Conservation (phyloP, 805 yeast genomes). For the Phaffomyces opuntiae region DNA sequence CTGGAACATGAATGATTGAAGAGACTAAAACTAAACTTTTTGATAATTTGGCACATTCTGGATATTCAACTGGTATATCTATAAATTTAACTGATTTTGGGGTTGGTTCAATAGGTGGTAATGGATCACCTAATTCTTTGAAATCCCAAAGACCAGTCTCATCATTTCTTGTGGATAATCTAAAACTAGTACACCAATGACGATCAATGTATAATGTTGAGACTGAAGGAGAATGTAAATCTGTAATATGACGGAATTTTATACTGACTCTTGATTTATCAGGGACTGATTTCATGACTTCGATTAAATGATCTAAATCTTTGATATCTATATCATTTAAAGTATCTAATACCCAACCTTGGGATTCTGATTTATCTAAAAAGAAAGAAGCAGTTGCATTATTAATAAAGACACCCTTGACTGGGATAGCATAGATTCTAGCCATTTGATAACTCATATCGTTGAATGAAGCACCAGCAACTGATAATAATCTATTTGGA, state of each 20-base stretch:
- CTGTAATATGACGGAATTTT: slow-evolving; percentile 70
- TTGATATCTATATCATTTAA: slow-evolving; percentile 70
- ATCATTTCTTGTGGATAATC: slow-evolving; percentile 59
- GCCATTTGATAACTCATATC: slow-evolving; percentile 86
- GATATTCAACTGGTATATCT: slow-evolving; percentile 55
- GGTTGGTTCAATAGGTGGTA: slow-evolving; percentile 42
- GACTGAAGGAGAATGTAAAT: slow-evolving; percentile 66
- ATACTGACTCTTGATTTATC: slow-evolving; percentile 68
- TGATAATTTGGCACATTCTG: slow-evolving; percentile 46
- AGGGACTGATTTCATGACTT: slow-evolving; percentile 71
- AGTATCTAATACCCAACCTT: slow-evolving; percentile 78
- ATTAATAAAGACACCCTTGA: slow-evolving; percentile 73
- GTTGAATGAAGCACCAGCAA: slow-evolving; percentile 83
- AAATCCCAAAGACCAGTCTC: slow-evolving; percentile 53
- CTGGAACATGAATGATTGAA: slow-evolving; percentile 54
- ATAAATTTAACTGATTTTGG: slow-evolving; percentile 65
- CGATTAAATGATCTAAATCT: slow-evolving; percentile 67
- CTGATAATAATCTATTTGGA: slow-evolving; percentile 74
- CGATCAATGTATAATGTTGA: slow-evolving; percentile 70
- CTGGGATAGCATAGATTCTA: slow-evolving; percentile 75
- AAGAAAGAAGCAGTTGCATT: slow-evolving; percentile 74
- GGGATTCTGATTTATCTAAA: slow-evolving; percentile 47
- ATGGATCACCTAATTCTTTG: slow-evolving; percentile 43
- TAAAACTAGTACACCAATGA: slow-evolving; percentile 74
- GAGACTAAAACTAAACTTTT: slow-evolving; percentile 69